These are phyloP conservation scores for Akanthomyces uredinophilus DNA, from an alignment of 2,329 filamentous ascomycete species.

Conservation along the genomic window DNA sequence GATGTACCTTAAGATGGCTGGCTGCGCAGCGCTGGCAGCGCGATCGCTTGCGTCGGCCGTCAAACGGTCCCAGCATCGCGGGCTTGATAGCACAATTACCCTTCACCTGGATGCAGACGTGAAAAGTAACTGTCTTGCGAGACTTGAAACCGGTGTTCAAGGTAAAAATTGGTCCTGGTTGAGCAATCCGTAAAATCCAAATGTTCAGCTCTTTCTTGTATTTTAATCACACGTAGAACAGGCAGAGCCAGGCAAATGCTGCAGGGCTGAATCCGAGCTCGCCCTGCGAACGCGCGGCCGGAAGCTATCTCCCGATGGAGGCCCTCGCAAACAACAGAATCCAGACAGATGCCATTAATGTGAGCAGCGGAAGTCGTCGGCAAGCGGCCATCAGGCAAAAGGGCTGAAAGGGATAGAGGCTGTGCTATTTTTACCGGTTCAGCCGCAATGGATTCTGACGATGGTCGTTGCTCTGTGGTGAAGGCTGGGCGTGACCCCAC, in stretches of 20 bases:
- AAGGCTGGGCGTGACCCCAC: background rate
- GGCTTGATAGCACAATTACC: background rate
- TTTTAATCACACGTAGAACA: too few relatives aligned
- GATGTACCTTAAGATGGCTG: constrained; percentile 30
- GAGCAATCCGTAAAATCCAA: background rate
- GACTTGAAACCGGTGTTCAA: background rate
- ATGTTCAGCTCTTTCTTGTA: background rate
- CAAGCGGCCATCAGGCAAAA: background rate
- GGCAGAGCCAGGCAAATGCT: too few relatives aligned
- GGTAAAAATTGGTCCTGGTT: too few relatives aligned
- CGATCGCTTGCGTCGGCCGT: constrained; percentile 27
- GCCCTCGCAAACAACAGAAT: too few relatives aligned
- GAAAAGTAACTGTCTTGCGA: background rate
- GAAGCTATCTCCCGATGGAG: background rate
- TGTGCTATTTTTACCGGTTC: background rate
- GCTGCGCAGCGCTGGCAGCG: constrained; percentile 26
- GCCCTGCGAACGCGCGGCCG: background rate
- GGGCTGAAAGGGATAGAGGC: background rate
- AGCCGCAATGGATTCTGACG: background rate
- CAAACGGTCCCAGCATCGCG: constrained; percentile 27
- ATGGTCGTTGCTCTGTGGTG: background rate
- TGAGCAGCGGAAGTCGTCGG: too few relatives aligned
- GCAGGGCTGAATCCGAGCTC: background rate
- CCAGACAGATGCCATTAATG: too few relatives aligned
- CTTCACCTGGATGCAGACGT: background rate